Evolutionary conservation across 1,284 basidiomycete genomes (phyloP).

Genomic region (Tylopilus sp.): DNA sequence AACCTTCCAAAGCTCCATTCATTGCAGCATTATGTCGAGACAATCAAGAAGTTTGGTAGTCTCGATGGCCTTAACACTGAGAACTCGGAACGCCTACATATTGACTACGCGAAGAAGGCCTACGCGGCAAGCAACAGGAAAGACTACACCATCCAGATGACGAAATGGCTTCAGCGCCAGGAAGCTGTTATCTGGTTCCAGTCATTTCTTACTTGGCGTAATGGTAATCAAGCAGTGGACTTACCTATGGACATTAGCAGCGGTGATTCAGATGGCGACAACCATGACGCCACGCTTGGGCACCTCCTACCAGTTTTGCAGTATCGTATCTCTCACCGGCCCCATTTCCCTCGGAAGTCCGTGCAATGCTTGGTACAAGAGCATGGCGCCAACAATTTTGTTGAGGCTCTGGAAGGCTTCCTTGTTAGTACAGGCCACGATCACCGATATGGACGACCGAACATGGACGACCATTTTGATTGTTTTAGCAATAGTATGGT

Average conservation of each 20-base stretch:
- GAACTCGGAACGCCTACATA: conserved; percentile 16
- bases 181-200: conserved; percentile 2
- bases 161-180: neutral
- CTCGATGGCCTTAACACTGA: conserved; percentile 24
- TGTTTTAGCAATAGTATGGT: neutral
- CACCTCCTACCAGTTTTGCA: no score
- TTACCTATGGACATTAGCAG: no score
- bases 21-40: conserved; percentile 16
- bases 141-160: no score
- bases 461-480: neutral
- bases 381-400: neutral
- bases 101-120: no score
- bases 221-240: neutral
- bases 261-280: no score
- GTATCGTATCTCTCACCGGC: neutral
- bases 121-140: no score
- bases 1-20: conserved; percentile 39
- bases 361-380: neutral
- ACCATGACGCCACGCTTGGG: no score
- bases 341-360: neutral
- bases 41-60: conserved; percentile 10
- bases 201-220: neutral
- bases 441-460: neutral
- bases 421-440: neutral
- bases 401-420: neutral